Conservation (phyloP, 208 protist species). For the Leishmania martiniquensis region DNA sequence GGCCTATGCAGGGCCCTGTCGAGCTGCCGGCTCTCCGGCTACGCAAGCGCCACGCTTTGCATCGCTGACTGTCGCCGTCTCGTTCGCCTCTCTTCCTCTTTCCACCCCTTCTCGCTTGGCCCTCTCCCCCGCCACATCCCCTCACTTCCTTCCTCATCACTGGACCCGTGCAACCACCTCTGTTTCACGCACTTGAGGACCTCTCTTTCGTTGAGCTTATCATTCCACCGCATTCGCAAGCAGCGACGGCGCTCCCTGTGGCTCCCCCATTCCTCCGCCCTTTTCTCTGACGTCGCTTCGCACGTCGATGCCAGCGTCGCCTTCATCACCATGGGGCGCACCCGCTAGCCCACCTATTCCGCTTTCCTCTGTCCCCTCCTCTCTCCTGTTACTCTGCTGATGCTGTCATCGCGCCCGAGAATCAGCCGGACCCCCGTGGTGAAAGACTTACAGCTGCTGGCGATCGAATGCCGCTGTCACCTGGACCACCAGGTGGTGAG, state of each 20-base stretch:
- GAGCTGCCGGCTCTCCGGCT: not conserved
- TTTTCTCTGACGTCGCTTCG: not conserved
- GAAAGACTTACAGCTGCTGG: slow-evolving; percentile 39
- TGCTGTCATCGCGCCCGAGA: slow-evolving; percentile 22
- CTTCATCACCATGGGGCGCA: not conserved
- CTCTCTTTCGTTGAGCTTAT: not conserved
- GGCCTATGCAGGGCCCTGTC: not conserved
- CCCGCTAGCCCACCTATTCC: not conserved
- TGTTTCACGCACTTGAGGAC: not conserved
- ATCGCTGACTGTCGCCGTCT: not conserved
- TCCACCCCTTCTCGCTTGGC: not conserved
- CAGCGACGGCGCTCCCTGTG: not conserved
- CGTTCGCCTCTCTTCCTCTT: not conserved
- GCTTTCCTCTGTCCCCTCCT: not conserved
- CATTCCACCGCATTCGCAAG: not conserved
- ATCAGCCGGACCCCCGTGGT: slow-evolving; percentile 31
- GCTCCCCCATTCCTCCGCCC: not conserved
- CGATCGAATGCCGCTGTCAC: slow-evolving; percentile 64
- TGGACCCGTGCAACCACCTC: not conserved
- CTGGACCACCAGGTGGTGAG: slow-evolving; percentile 57
- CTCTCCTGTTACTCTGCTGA: not conserved
- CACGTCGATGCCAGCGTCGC: not conserved
- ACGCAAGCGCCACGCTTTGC: not conserved
- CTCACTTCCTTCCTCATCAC: not conserved
- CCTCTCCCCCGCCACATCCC: not conserved